These are phyloP conservation scores for Calonectria hawksworthii DNA, from an alignment of 2,329 filamentous ascomycete species.

Conservation along the genomic window DNA sequence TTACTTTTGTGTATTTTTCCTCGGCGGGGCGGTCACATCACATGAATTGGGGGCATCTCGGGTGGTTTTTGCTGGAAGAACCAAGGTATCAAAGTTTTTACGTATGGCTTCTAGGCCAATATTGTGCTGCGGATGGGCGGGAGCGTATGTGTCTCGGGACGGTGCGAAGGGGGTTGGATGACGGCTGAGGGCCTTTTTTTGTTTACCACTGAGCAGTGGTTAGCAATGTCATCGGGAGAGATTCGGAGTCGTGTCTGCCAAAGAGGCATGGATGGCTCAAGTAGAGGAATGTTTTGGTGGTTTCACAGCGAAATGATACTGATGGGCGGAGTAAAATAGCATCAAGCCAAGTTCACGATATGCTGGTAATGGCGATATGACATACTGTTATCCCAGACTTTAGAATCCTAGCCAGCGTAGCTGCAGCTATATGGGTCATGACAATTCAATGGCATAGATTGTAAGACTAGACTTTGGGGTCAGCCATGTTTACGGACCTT, in stretches of 20 bases:
- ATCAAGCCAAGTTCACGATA: slow-evolving; percentile 12
- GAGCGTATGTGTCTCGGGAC: background rate
- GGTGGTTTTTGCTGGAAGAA: slow-evolving; percentile 16
- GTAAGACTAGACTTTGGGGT: background rate
- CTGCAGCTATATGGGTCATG: background rate
- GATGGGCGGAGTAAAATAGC: slow-evolving; percentile 16
- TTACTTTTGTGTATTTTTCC: slow-evolving; percentile 41
- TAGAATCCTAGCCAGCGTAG: background rate
- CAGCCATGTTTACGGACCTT: too few species aligned
- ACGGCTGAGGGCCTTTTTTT: background rate
- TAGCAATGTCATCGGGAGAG: background rate
- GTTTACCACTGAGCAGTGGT: background rate
- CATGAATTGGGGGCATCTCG: slow-evolving; percentile 31
- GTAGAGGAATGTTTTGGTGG: background rate
- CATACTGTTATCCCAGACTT: background rate
- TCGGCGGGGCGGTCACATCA: slow-evolving; percentile 41
- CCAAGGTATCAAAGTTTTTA: slow-evolving; percentile 12
- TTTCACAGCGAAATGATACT: background rate
- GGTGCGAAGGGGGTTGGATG: background rate
- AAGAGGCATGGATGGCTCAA: background rate
- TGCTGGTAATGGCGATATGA: slow-evolving; percentile 22
- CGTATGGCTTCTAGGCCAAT: background rate
- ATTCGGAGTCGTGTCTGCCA: background rate
- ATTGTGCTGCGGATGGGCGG: background rate
- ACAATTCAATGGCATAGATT: background rate